phyloP scores from a whole-genome alignment of 352 stramenopile species.

The Globisporangium emineosum region DNA sequence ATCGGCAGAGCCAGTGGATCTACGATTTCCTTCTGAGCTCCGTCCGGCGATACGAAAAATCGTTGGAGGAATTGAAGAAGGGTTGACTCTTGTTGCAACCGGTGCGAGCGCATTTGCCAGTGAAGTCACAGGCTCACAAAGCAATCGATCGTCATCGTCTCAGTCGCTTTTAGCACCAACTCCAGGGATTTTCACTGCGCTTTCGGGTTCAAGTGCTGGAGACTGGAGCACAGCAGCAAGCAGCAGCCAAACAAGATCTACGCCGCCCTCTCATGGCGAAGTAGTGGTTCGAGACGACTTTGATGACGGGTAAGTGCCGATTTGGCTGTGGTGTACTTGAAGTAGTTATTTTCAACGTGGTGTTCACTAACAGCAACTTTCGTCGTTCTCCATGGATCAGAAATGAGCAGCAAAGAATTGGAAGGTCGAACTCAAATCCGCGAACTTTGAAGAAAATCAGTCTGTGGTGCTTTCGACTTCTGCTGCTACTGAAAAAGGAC shows the following conservation, averaged over 20 bases:
- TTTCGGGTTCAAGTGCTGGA: conserved; percentile 5
- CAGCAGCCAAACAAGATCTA: conserved; percentile 9
- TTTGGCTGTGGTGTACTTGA: conserved; percentile 7
- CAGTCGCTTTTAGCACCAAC: conserved; percentile 2
- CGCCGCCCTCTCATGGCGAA: background rate
- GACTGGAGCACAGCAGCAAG: conserved; percentile 11
- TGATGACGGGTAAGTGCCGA: conserved; percentile 33
- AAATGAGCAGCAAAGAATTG: background rate
- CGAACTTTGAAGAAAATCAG: conserved; percentile 37
- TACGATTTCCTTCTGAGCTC: conserved; percentile 56
- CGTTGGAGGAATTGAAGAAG: conserved; percentile 36
- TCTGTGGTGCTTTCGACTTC: conserved; percentile 70
- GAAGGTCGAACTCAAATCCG: background rate
- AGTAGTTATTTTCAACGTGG: background rate
- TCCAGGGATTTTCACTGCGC: background rate
- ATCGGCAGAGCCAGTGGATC: conserved; percentile 53
- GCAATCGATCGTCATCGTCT: background rate
- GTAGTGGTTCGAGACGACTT: conserved; percentile 22
- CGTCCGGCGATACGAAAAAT: conserved; percentile 53
- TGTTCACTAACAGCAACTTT: background rate
- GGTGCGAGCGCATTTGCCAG: conserved; percentile 9
- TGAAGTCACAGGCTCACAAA: conserved; percentile 5
- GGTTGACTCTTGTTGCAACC: conserved; percentile 23
- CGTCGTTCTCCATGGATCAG: conserved; percentile 6
- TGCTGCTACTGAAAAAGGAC: conserved; percentile 79